Evolutionary conservation across 108 stramenopile genomes (phyloP).

Genomic region (Nitzschia sp.): DNA sequence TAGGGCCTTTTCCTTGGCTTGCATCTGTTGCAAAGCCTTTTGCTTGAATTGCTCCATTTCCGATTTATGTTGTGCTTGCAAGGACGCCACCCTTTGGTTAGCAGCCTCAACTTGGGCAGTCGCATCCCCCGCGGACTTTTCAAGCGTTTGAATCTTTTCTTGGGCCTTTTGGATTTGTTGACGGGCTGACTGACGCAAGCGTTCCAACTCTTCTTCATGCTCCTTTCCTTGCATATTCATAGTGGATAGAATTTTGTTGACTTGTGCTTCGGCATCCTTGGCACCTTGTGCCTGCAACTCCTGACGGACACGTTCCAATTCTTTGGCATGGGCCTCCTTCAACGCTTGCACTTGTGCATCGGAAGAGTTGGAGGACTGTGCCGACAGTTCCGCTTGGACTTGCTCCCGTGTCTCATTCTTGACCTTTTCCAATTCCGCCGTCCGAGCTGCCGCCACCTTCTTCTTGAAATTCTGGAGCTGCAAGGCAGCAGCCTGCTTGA

Average conservation of each 20-base stretch:
- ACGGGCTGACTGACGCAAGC: constrained; percentile 18
- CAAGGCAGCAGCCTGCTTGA: constrained; percentile 46
- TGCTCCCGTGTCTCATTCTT: constrained; percentile 44
- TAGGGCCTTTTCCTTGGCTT: background rate
- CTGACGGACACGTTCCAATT: constrained; percentile 26
- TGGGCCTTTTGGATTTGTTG: constrained; percentile 21
- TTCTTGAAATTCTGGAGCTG: constrained; percentile 54
- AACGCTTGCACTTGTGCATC: constrained; percentile 29
- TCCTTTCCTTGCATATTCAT: constrained; percentile 31
- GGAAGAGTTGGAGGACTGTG: constrained; percentile 7
- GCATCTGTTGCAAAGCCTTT: constrained; percentile 9
- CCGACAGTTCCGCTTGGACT: constrained; percentile 21
- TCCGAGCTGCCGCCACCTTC: constrained; percentile 52
- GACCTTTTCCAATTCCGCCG: constrained; percentile 48
- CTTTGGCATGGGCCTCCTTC: constrained; percentile 24
- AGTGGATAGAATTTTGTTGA: constrained; percentile 34
- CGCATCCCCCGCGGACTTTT: constrained; percentile 3
- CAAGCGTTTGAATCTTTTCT: constrained; percentile 4
- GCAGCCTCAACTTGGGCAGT: constrained; percentile 19
- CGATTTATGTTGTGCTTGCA: constrained; percentile 27
- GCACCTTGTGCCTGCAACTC: constrained; percentile 33
- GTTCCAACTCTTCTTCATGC: constrained; percentile 37
- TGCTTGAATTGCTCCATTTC: constrained; percentile 19
- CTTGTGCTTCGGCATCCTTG: constrained; percentile 31
- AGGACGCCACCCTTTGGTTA: constrained; percentile 13